Evolutionary conservation across 257 asterid species (phyloP).

Genomic region (Nicotiana attenuata): DNA sequence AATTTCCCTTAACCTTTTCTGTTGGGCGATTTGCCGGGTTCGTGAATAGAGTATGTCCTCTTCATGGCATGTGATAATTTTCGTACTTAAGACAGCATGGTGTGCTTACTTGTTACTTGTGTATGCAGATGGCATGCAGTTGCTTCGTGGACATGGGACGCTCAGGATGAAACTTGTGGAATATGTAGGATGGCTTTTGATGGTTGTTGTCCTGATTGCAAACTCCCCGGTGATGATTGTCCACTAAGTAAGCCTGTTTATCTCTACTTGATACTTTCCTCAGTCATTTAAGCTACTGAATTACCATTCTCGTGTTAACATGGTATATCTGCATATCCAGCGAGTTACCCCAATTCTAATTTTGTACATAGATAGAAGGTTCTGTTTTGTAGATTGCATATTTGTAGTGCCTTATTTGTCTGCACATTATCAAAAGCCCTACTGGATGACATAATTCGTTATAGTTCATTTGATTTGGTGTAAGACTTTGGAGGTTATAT

Average conservation of each 20-base stretch:
- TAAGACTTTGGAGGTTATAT: not conserved
- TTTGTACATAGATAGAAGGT: not conserved
- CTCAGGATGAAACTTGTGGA: constrained; percentile 93
- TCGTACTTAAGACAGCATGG: not conserved
- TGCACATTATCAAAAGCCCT: not conserved
- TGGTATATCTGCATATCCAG: not conserved
- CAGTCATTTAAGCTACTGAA: not conserved
- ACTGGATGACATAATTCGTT: not conserved
- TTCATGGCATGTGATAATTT: not conserved
- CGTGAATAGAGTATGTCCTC: constrained; percentile 58
- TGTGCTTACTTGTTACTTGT: not conserved
- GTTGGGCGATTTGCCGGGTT: constrained; percentile 20
- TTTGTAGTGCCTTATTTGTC: not conserved
- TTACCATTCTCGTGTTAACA: not conserved
- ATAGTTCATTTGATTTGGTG: not conserved
- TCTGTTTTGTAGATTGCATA: not conserved
- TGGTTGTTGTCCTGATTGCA: constrained; percentile 91
- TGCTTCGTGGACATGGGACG: constrained; percentile 98
- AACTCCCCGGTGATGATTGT: constrained; percentile 90
- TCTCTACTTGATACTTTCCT: not conserved
- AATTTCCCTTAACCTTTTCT: constrained; percentile 43
- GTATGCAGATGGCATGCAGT: constrained; percentile 74
- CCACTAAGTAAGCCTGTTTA: constrained; percentile 56
- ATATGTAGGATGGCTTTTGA: constrained; percentile 89
- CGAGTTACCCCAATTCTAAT: not conserved